Percentiles rank a stretch among this genome's conserved stretches.
Evolutionary conservation across 1,284 basidiomycete genomes (phyloP).

Genomic region (Ceratobasidium papillatum): DNA sequence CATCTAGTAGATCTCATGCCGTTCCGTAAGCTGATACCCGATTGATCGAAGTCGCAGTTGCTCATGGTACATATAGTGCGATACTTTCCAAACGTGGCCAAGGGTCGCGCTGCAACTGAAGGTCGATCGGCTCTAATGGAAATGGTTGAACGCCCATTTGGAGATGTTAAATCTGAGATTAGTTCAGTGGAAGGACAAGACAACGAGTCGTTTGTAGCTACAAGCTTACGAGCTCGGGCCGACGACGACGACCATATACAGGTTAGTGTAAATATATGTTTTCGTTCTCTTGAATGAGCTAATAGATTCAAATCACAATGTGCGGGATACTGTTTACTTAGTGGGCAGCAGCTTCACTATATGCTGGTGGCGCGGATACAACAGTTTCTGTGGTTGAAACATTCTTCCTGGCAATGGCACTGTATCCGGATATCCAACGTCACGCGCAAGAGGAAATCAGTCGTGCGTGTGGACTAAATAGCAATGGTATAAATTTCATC

Average conservation of each 20-base stretch:
- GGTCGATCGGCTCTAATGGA: conserved; percentile 29
- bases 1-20: conserved; percentile 26
- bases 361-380: conserved; percentile 45
- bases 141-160: conserved; percentile 38
- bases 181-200: background rate
- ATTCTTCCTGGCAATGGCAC: conserved; percentile 50
- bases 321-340: background rate
- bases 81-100: background rate
- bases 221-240: background rate
- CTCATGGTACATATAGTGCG: background rate
- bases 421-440: conserved; percentile 52
- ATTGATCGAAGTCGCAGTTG: background rate
- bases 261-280: background rate
- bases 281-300: background rate
- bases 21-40: background rate
- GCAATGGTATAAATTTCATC: background rate
- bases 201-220: conserved; percentile 21
- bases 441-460: conserved; percentile 55
- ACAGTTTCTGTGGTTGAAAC: conserved; percentile 45
- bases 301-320: too few relatives aligned
- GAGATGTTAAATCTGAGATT: conserved; percentile 23
- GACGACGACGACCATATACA: conserved; percentile 39
- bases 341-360: conserved; percentile 38
- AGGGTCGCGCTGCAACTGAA: conserved; percentile 10
- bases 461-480: conserved; percentile 44